Conservation (phyloP, 129 eudicot genomes). For the Scalesia atractyloides region DNA sequence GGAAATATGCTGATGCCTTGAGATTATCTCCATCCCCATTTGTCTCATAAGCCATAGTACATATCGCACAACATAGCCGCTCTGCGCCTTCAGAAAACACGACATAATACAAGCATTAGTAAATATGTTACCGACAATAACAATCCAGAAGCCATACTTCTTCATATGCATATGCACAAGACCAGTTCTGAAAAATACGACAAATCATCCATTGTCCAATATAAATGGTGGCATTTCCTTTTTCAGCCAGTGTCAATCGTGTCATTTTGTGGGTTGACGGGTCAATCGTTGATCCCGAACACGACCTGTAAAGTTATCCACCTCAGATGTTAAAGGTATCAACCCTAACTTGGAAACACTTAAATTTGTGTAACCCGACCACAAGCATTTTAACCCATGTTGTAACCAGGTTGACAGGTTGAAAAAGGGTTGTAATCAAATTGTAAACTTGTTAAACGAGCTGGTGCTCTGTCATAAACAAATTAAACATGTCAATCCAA, state of each 20-base stretch:
- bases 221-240: background rate
- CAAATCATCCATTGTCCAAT: background rate
- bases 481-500: background rate
- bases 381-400: background rate
- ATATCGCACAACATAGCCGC: constrained; percentile 14
- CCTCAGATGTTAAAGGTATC: background rate
- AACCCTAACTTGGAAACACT: background rate
- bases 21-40: constrained; percentile 17
- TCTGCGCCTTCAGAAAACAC: constrained; percentile 16
- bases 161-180: constrained; percentile 6
- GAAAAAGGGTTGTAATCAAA: background rate
- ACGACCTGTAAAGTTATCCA: background rate
- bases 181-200: background rate
- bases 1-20: constrained; percentile 13
- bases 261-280: background rate
- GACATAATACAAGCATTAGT: constrained; percentile 10
- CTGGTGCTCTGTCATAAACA: background rate
- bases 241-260: background rate
- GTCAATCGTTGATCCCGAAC: background rate
- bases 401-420: too few relatives aligned
- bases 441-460: background rate
- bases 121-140: background rate
- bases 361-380: background rate
- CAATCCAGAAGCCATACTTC: constrained; percentile 10
- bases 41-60: constrained; percentile 33